Conservation (phyloP, 2,329 filamentous ascomycete genomes). For the Sarocladium oryzae region DNA sequence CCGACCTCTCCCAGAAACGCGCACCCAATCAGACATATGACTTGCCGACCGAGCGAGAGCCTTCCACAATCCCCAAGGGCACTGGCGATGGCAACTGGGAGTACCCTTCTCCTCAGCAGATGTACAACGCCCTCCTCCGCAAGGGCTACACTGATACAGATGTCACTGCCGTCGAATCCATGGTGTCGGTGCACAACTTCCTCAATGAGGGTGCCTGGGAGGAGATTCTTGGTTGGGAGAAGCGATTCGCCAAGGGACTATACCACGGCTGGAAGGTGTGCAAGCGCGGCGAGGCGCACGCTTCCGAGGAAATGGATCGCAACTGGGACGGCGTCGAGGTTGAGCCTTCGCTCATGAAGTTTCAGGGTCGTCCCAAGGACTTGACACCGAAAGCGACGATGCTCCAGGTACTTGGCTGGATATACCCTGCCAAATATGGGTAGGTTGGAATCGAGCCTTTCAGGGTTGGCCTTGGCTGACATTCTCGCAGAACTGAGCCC, state of each 20-base stretch:
- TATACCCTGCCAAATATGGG: constrained; percentile 76
- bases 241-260: constrained; percentile 71
- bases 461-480: background rate
- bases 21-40: constrained; percentile 65
- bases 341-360: constrained; percentile 72
- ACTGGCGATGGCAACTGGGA: constrained; percentile 81
- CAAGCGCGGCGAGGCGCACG: constrained; percentile 64
- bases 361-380: constrained; percentile 84
- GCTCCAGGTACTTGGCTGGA: constrained; percentile 68
- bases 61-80: constrained; percentile 86
- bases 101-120: constrained; percentile 96
- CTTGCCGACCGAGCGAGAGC: constrained; percentile 75
- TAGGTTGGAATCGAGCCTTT: constrained; percentile 33
- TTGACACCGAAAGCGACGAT: constrained; percentile 88
- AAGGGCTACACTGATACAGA: constrained; percentile 96
- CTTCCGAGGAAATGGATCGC: constrained; percentile 33
- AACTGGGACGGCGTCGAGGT: constrained; percentile 47
- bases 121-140: constrained; percentile 96
- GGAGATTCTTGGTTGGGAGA: constrained; percentile 92
- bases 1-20: constrained; percentile 72
- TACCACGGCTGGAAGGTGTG: constrained; percentile 67
- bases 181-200: constrained; percentile 98
- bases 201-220: constrained; percentile 95
- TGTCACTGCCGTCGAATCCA: constrained; percentile 84
- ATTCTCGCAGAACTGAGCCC: constrained; percentile 56